A percentile compares a stretch with the other conserved stretches of the same genome.
Conservation (phyloP, 306 rosid species). For the Rosa chinensis region DNA sequence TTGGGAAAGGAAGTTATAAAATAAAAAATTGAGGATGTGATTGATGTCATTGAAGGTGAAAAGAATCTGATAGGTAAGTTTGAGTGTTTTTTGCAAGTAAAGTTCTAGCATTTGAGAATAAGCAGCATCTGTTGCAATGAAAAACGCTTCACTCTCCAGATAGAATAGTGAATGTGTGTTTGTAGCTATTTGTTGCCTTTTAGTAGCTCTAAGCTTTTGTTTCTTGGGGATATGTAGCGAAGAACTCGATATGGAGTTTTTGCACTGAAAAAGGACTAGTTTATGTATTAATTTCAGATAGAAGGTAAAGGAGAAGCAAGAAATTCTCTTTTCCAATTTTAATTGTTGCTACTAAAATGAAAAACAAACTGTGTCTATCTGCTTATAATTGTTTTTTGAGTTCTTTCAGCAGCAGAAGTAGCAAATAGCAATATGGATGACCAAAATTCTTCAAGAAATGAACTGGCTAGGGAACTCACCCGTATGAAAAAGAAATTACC, state of each 20-base stretch:
- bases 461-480: background rate
- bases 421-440: background rate
- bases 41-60: conserved; percentile 66
- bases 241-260: conserved; percentile 41
- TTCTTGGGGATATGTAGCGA: conserved; percentile 49
- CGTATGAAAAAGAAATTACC: background rate
- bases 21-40: conserved; percentile 57
- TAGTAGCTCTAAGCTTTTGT: conserved; percentile 16
- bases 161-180: conserved; percentile 12
- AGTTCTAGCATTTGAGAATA: background rate
- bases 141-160: conserved; percentile 60
- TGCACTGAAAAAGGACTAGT: too few relatives aligned
- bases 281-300: too few relatives aligned
- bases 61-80: conserved; percentile 68
- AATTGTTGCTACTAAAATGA: background rate
- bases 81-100: background rate
- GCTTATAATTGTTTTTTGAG: background rate
- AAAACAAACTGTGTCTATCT: background rate
- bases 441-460: background rate
- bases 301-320: background rate
- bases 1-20: conserved; percentile 48
- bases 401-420: background rate
- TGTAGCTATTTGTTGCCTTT: conserved; percentile 8
- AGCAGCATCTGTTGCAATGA: conserved; percentile 6
- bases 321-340: background rate